Evolutionary conservation across 2,329 filamentous ascomycete species (phyloP).

Genomic region (Pezicula rhizophila): DNA sequence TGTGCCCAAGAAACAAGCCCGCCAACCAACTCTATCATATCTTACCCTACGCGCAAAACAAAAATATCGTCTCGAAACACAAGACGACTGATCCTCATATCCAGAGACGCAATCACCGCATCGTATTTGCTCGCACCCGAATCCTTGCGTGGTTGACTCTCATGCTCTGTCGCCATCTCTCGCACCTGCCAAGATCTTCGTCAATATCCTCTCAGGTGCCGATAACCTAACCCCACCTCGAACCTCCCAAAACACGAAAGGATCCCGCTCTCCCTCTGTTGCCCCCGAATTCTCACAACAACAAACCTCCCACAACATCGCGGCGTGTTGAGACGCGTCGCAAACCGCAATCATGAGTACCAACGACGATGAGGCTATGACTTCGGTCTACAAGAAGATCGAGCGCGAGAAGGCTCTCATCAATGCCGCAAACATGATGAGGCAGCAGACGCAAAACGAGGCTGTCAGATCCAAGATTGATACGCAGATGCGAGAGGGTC

Average conservation of each 20-base stretch:
- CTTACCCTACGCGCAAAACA: neutral
- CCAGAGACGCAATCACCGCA: constrained; percentile 2
- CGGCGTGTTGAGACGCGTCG: constrained; percentile 19
- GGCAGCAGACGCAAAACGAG: constrained; percentile 91
- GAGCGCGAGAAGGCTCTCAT: constrained; percentile 95
- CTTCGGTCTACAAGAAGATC: constrained; percentile 92
- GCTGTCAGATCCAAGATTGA: constrained; percentile 85
- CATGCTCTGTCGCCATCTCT: neutral
- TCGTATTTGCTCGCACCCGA: neutral
- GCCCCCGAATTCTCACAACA: neutral
- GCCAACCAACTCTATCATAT: no score
- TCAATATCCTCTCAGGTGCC: constrained; percentile 4
- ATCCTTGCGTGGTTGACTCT: constrained; percentile 9
- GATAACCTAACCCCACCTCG: neutral
- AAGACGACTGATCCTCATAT: constrained; percentile 12
- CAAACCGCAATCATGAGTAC: constrained; percentile 35
- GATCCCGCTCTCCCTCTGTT: neutral
- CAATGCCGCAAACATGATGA: constrained; percentile 89
- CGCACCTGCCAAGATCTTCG: constrained; percentile 8
- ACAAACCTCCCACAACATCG: constrained; percentile 1
- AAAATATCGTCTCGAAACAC: constrained; percentile 13
- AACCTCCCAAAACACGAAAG: constrained; percentile 3
- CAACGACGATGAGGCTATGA: constrained; percentile 60
- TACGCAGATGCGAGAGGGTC: constrained; percentile 87
- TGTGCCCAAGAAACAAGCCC: neutral